A percentile compares a stretch with the other conserved stretches of the same genome.
These are phyloP conservation scores for Arthrobotrys iridis DNA, from an alignment of 2,329 filamentous ascomycete genomes.

Conservation along the genomic window DNA sequence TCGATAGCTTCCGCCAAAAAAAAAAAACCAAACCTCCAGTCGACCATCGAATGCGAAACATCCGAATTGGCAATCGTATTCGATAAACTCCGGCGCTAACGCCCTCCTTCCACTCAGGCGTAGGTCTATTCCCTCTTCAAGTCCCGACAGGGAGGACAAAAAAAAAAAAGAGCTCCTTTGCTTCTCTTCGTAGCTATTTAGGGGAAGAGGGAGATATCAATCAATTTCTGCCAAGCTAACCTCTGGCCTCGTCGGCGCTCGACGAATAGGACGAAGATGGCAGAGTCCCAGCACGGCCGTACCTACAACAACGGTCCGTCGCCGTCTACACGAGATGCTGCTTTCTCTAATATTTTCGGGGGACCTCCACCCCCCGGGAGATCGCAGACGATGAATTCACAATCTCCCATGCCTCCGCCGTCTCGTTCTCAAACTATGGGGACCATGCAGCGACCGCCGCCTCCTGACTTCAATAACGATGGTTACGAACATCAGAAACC, in stretches of 20 bases:
- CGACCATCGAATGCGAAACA: slow-evolving; percentile 39
- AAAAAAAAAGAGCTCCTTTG: not conserved
- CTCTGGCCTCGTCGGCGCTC: slow-evolving; percentile 11
- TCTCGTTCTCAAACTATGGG: slow-evolving; percentile 55
- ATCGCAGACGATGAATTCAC: slow-evolving; percentile 93
- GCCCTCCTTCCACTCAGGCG: slow-evolving; percentile 27
- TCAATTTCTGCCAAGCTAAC: slow-evolving; percentile 10
- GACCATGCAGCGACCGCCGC: slow-evolving; percentile 24
- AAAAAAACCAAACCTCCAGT: not conserved
- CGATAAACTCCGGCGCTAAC: slow-evolving; percentile 48
- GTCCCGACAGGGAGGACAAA: too few species aligned
- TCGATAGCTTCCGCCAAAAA: not conserved
- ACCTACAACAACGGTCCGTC: slow-evolving; percentile 63
- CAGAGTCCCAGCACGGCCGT: slow-evolving; percentile 73
- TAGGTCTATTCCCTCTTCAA: slow-evolving; percentile 17
- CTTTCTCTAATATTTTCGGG: slow-evolving; percentile 96
- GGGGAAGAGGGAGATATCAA: slow-evolving; percentile 13
- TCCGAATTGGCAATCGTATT: slow-evolving; percentile 39
- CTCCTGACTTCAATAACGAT: slow-evolving; percentile 21
- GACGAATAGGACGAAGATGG: slow-evolving; percentile 61
- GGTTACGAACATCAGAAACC: slow-evolving; percentile 61
- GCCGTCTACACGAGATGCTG: slow-evolving; percentile 83
- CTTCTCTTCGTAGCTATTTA: not conserved
- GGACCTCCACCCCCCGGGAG: slow-evolving; percentile 84
- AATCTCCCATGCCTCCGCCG: slow-evolving; percentile 67